Conservation (phyloP, 1,284 basidiomycete species). For the Cryptococcus sp. region DNA sequence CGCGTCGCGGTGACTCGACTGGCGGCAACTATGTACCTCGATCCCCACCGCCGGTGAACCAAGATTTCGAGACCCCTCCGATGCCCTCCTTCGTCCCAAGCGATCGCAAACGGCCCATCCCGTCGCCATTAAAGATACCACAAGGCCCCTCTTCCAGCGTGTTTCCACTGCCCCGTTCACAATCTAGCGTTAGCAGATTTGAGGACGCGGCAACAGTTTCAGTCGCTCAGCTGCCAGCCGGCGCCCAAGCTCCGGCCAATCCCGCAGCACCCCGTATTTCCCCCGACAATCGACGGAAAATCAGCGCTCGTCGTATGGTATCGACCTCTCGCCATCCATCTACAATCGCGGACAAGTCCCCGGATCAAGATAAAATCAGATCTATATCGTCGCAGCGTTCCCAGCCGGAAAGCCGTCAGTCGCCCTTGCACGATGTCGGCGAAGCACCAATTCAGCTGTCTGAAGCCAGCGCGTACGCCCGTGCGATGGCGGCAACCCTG, state of each 20-base stretch:
- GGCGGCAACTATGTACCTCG: no score
- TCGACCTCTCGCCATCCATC: neutral
- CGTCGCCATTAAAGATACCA: neutral
- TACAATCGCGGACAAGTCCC: neutral
- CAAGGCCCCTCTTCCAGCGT: neutral
- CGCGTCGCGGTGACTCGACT: no score
- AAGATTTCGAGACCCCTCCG: no score
- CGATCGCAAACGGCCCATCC: neutral
- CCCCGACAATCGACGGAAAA: neutral
- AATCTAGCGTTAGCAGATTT: slow-evolving; percentile 10
- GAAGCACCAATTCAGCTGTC: slow-evolving; percentile 2
- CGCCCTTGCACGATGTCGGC: neutral
- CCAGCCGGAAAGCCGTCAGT: neutral
- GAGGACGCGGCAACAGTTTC: slow-evolving; percentile 12
- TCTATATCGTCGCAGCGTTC: no score
- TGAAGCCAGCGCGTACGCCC: slow-evolving; percentile 29
- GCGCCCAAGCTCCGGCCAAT: neutral
- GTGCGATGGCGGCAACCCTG: slow-evolving; percentile 14
- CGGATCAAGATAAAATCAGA: neutral
- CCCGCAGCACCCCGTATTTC: neutral
- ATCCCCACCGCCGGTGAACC: no score
- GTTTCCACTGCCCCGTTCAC: neutral
- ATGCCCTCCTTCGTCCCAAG: neutral
- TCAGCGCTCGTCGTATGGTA: neutral
- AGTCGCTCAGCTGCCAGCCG: neutral